Conservation (phyloP, 768 basidiomycete genomes). For the Rhodotorula babjevae region DNA sequence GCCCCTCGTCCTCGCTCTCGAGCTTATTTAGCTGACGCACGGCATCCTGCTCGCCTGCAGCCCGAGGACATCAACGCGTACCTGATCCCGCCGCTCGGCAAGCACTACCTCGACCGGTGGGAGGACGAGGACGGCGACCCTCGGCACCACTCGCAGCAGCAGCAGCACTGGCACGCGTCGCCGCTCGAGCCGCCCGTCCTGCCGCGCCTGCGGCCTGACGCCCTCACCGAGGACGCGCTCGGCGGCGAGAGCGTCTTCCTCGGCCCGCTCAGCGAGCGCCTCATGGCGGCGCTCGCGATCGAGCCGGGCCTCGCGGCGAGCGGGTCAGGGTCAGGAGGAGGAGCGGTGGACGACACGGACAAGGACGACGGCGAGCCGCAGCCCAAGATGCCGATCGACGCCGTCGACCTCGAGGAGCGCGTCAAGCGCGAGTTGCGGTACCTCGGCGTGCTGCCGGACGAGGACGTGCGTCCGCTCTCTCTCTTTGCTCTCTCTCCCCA, state of each 20-base stretch:
- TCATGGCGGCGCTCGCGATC: constrained; percentile 40
- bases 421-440: constrained; percentile 49
- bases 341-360: constrained; percentile 56
- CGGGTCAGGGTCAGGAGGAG: constrained; percentile 48
- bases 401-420: constrained; percentile 49
- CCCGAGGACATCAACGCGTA: constrained; percentile 83
- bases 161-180: background rate
- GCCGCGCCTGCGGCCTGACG: constrained; percentile 60
- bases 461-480: constrained; percentile 41
- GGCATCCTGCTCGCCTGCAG: constrained; percentile 38
- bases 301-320: constrained; percentile 53
- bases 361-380: constrained; percentile 69
- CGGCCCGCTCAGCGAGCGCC: constrained; percentile 38
- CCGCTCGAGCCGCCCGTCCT: constrained; percentile 35
- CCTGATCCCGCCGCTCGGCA: constrained; percentile 75
- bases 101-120: constrained; percentile 87
- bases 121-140: constrained; percentile 73
- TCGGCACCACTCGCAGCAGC: background rate
- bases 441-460: constrained; percentile 49
- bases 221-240: constrained; percentile 63
- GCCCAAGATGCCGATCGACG: constrained; percentile 50
- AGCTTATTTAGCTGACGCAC: too few relatives aligned
- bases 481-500: background rate
- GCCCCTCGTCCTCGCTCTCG: too few relatives aligned
- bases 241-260: constrained; percentile 32